These are phyloP conservation scores for Phytophthora pinifolia DNA, from an alignment of 352 stramenopile species.

Conservation along the genomic window DNA sequence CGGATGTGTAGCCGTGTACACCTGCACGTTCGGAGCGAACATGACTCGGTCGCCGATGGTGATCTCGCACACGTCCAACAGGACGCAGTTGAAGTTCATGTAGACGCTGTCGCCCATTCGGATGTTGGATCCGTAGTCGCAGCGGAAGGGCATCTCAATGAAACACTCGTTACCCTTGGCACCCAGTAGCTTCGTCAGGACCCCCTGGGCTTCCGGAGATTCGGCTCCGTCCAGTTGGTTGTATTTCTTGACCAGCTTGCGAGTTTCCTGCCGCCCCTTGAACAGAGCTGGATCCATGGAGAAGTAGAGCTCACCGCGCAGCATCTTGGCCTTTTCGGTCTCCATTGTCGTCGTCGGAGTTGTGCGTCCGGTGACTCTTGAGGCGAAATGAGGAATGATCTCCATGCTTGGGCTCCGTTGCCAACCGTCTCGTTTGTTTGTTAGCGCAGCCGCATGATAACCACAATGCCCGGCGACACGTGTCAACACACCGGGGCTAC, in stretches of 20 bases:
- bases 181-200: conserved; percentile 47
- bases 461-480: not conserved
- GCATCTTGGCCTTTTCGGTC: conserved; percentile 63
- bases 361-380: conserved; percentile 6
- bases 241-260: conserved; percentile 40
- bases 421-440: not conserved
- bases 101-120: conserved; percentile 69
- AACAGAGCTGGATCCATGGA: conserved; percentile 38
- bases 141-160: conserved; percentile 86
- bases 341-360: conserved; percentile 7
- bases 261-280: conserved; percentile 34
- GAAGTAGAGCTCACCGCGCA: conserved; percentile 61
- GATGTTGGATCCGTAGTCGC: conserved; percentile 90
- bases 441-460: not conserved
- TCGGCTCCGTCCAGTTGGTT: conserved; percentile 39
- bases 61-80: conserved; percentile 83
- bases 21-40: conserved; percentile 71
- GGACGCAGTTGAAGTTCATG: conserved; percentile 89
- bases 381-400: conserved; percentile 18
- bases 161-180: conserved; percentile 40
- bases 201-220: conserved; percentile 22
- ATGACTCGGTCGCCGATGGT: conserved; percentile 75
- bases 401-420: not conserved
- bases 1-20: conserved; percentile 84
- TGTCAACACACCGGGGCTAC: not conserved